phyloP scores from a whole-genome alignment of 192 early-diverging fungal species.

The Cetraspora pellucida region DNA sequence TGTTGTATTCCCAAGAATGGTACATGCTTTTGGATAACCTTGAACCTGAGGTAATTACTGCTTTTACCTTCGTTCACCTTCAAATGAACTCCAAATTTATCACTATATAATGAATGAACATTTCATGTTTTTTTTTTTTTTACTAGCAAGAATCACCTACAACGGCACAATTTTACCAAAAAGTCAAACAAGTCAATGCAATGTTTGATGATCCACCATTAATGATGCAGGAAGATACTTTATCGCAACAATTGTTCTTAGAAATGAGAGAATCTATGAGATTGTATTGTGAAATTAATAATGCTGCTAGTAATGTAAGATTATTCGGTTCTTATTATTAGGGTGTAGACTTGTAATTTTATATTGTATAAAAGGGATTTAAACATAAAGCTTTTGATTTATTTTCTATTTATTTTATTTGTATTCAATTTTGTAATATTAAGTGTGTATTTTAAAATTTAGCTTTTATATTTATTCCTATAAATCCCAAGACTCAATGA shows the following conservation, averaged over 20 bases:
- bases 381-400: too few species aligned
- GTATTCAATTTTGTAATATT: too few species aligned
- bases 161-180: slow-evolving; percentile 7
- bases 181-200: slow-evolving; percentile 31
- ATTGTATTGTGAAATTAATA: slow-evolving; percentile 37
- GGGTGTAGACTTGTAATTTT: too few species aligned
- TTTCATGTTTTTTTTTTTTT: background rate
- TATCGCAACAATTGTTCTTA: slow-evolving; percentile 43
- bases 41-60: slow-evolving; percentile 34
- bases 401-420: too few species aligned
- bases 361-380: too few species aligned
- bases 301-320: background rate
- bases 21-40: slow-evolving; percentile 41
- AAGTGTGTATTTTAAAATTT: too few species aligned
- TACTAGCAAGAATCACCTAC: background rate
- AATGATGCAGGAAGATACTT: slow-evolving; percentile 30
- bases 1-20: slow-evolving; percentile 47
- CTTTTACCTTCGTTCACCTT: background rate
- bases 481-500: too few species aligned
- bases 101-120: background rate
- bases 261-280: slow-evolving; percentile 45
- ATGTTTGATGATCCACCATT: slow-evolving; percentile 50
- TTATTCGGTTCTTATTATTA: slow-evolving; percentile 30
- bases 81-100: background rate
- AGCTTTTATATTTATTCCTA: too few species aligned